phyloP scores from a whole-genome alignment of 176 grass and related monocot genomes.

The Carex cristatella region DNA sequence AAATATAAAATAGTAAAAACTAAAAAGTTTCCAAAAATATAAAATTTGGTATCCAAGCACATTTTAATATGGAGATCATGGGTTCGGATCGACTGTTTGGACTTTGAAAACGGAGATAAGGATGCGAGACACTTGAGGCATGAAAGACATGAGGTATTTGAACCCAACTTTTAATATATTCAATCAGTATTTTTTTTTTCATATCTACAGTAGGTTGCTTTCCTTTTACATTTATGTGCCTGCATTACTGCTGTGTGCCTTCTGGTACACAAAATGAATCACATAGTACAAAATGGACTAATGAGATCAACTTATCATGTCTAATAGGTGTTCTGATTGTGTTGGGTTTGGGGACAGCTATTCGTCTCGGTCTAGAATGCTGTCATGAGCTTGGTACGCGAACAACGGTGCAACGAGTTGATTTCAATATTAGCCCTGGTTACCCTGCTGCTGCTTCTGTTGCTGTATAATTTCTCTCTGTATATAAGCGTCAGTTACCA shows the following conservation, averaged over 20 bases:
- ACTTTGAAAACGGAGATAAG: too few species aligned
- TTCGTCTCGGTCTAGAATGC: conserved; percentile 84
- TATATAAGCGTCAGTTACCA: conserved; percentile 27
- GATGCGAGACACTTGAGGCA: too few species aligned
- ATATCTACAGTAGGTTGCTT: neutral
- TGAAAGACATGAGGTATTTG: too few species aligned
- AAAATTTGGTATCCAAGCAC: too few species aligned
- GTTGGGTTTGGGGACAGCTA: conserved; percentile 81
- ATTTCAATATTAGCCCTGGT: conserved; percentile 40
- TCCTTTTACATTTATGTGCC: neutral
- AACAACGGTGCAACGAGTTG: conserved; percentile 58
- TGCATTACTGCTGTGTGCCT: neutral
- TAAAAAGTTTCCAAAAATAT: too few species aligned
- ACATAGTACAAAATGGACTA: conserved; percentile 1
- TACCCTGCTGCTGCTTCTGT: conserved; percentile 87
- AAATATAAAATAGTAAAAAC: too few species aligned
- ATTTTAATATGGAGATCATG: too few species aligned
- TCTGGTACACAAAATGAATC: neutral
- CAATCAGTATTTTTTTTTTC: neutral
- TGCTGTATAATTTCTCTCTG: conserved; percentile 53
- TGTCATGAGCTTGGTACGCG: conserved; percentile 66
- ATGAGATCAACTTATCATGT: neutral
- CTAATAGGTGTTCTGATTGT: conserved; percentile 79
- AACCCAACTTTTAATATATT: too few species aligned
- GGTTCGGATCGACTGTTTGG: too few species aligned